A percentile compares a stretch with the other conserved stretches of the same genome.
phyloP scores from a whole-genome alignment of 2,329 filamentous ascomycete genomes.

The Cyphellophora attinorum region DNA sequence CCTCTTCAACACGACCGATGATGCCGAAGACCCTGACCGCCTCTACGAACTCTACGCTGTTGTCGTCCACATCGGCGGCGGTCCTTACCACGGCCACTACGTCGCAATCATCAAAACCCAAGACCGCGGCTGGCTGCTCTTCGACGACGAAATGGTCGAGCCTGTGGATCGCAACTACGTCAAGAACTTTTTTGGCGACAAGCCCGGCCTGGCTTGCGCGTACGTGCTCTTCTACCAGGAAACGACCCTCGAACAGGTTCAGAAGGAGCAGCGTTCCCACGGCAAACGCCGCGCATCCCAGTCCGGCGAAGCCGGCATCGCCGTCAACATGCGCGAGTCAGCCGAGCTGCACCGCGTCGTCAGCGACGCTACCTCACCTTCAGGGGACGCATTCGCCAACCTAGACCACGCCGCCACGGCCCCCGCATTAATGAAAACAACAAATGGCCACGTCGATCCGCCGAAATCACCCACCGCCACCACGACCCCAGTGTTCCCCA shows the following conservation, averaged over 20 bases:
- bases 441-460: constrained; percentile 18
- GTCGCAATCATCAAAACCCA: constrained; percentile 96
- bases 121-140: constrained; percentile 89
- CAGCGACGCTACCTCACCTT: constrained; percentile 22
- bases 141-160: constrained; percentile 98
- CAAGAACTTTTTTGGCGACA: constrained; percentile 92
- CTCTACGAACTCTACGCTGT: constrained; percentile 96
- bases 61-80: constrained; percentile 92
- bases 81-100: constrained; percentile 95
- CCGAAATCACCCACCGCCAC: constrained; percentile 16
- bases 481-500: constrained; percentile 10
- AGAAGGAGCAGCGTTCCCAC: constrained; percentile 76
- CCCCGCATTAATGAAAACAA: constrained; percentile 31
- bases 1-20: constrained; percentile 94
- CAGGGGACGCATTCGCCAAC: constrained; percentile 37
- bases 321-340: constrained; percentile 25
- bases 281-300: constrained; percentile 42
- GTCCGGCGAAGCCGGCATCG: constrained; percentile 30
- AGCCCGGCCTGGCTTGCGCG: constrained; percentile 79
- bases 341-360: constrained; percentile 28
- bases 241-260: constrained; percentile 59
- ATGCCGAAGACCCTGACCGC: constrained; percentile 84
- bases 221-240: constrained; percentile 98
- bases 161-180: constrained; percentile 96
- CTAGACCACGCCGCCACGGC: constrained; percentile 61